A percentile compares a stretch with the other conserved stretches of the same genome.
Evolutionary conservation across 179 eudicot genomes (phyloP).

Genomic region (Camellia oleifera): DNA sequence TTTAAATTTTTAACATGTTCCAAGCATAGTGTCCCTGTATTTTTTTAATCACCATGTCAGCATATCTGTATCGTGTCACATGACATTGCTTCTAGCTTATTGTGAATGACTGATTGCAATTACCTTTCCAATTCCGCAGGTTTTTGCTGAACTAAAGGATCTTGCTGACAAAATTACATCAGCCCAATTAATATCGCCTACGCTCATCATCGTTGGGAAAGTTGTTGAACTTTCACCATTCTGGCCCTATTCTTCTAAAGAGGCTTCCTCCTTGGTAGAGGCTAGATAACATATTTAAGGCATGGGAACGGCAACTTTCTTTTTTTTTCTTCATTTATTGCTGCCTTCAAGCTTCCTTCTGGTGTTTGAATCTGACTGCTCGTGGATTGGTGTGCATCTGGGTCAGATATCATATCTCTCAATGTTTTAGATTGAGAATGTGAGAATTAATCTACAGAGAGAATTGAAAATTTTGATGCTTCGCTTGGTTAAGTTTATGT

Average conservation of each 20-base stretch:
- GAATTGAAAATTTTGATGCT: neutral
- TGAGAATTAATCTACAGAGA: neutral
- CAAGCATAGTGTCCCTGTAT: too few relatives aligned
- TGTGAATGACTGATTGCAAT: neutral
- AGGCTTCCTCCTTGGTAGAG: constrained; percentile 20
- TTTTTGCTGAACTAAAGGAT: constrained; percentile 70
- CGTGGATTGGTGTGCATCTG: neutral
- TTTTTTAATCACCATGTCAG: too few relatives aligned
- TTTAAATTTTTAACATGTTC: too few relatives aligned
- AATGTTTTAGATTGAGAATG: neutral
- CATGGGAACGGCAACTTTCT: neutral
- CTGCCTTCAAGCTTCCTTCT: neutral
- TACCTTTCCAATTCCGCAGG: constrained; percentile 42
- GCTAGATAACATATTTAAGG: constrained; percentile 12
- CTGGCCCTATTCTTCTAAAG: constrained; percentile 53
- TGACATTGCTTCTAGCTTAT: too few relatives aligned
- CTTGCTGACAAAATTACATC: constrained; percentile 55
- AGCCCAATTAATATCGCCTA: constrained; percentile 68
- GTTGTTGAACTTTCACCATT: constrained; percentile 88
- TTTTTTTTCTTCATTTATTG: neutral
- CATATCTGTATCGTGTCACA: too few relatives aligned
- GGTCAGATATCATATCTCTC: neutral
- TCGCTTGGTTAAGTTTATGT: neutral
- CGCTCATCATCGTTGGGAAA: constrained; percentile 81
- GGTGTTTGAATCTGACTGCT: neutral